These are phyloP conservation scores for Aureobasidium vineae DNA, from an alignment of 2,329 filamentous ascomycete genomes.

Conservation along the genomic window DNA sequence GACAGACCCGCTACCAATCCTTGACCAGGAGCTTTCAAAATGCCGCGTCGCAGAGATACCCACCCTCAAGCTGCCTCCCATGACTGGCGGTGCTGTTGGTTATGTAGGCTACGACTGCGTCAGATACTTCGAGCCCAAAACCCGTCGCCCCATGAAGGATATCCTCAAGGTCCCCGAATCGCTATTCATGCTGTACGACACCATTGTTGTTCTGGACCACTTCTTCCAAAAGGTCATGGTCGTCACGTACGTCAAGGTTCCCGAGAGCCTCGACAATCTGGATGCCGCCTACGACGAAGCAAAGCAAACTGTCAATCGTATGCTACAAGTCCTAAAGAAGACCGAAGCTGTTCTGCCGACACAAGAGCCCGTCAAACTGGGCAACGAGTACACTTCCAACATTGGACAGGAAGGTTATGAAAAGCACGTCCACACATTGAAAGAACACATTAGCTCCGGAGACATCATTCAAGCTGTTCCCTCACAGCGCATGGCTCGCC, in stretches of 20 bases:
- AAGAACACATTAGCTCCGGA: slow-evolving; percentile 84
- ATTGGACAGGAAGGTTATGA: slow-evolving; percentile 88
- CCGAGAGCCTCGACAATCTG: slow-evolving; percentile 53
- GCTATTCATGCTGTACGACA: slow-evolving; percentile 96
- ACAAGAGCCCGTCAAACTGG: slow-evolving; percentile 68
- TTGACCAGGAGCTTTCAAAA: slow-evolving; percentile 76
- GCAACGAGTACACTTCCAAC: slow-evolving; percentile 85
- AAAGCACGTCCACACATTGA: slow-evolving; percentile 77
- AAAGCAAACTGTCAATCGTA: slow-evolving; percentile 60
- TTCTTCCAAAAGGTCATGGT: slow-evolving; percentile 93
- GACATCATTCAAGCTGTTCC: slow-evolving; percentile 98
- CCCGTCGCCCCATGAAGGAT: slow-evolving; percentile 78
- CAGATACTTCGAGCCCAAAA: slow-evolving; percentile 96
- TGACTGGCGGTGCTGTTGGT: slow-evolving; percentile 90
- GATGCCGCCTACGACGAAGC: slow-evolving; percentile 69
- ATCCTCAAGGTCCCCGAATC: slow-evolving; percentile 86
- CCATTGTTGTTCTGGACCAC: slow-evolving; percentile 89
- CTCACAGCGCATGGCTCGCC: slow-evolving; percentile 86
- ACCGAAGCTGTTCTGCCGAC: slow-evolving; percentile 64
- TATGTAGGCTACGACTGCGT: slow-evolving; percentile 99
- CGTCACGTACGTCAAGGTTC: slow-evolving; percentile 80
- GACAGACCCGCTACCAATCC: slow-evolving; percentile 76
- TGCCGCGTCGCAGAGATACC: slow-evolving; percentile 81
- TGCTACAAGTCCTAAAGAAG: slow-evolving; percentile 69
- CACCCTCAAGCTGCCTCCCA: slow-evolving; percentile 74